phyloP scores from a whole-genome alignment of 225 moss, liverwort and hornwort genomes.

The Ulota crispa region DNA sequence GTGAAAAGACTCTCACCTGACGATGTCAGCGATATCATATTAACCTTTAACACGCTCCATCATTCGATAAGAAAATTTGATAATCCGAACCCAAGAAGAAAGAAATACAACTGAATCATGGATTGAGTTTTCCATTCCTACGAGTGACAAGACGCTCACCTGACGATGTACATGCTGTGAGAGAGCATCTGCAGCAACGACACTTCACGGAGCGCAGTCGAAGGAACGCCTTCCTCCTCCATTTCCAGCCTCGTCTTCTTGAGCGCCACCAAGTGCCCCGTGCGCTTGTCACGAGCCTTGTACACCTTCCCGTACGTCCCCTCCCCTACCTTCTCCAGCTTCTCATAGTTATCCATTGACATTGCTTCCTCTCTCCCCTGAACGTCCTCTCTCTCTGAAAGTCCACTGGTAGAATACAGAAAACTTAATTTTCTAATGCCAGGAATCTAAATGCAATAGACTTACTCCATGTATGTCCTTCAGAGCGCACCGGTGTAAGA shows the following conservation, averaged over 20 bases:
- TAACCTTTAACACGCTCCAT: neutral
- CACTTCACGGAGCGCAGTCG: slow-evolving; percentile 53
- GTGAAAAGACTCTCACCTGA: too few relatives aligned
- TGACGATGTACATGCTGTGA: slow-evolving; percentile 37
- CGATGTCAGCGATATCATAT: too few relatives aligned
- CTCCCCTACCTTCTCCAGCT: slow-evolving; percentile 58
- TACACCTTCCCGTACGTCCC: slow-evolving; percentile 59
- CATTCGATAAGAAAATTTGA: neutral
- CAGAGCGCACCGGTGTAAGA: neutral
- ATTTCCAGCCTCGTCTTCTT: slow-evolving; percentile 53
- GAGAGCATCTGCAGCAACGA: slow-evolving; percentile 52
- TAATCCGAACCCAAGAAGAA: neutral
- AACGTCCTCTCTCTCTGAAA: too few relatives aligned
- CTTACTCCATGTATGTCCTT: rapidly evolving
- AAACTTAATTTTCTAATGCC: neutral
- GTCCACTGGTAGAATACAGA: too few relatives aligned
- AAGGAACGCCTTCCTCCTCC: slow-evolving; percentile 56
- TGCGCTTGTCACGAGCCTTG: slow-evolving; percentile 56
- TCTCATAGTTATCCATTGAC: slow-evolving; percentile 56
- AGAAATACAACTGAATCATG: too few relatives aligned
- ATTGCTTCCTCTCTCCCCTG: neutral
- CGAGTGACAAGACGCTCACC: slow-evolving; percentile 15
- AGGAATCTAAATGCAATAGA: neutral
- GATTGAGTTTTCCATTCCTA: too few relatives aligned
- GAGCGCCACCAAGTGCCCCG: slow-evolving; percentile 50